Conservation (phyloP, 2,329 filamentous ascomycete species). For the Chaetomiaceae sp. region DNA sequence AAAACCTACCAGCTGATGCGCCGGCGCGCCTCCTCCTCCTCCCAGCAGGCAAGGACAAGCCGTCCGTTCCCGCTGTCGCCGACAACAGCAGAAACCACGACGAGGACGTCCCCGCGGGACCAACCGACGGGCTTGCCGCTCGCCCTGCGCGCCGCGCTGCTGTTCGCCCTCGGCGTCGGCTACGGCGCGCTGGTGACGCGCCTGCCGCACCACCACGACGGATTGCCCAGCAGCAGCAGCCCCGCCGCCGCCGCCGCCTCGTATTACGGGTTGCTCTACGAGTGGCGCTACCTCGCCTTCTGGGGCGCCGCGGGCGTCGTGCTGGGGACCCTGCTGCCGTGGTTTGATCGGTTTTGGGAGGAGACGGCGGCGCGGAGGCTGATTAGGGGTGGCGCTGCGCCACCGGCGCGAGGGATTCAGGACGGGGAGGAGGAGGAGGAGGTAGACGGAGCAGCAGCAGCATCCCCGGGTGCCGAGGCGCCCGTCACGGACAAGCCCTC, state of each 20-base stretch:
- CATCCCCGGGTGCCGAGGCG: constrained; percentile 14
- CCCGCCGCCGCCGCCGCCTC: constrained; percentile 25
- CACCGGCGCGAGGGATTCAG: constrained; percentile 1
- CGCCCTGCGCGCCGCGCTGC: constrained; percentile 51
- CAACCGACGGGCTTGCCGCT: constrained; percentile 46
- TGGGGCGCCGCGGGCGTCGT: constrained; percentile 79
- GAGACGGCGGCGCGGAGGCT: constrained; percentile 27
- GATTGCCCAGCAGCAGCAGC: neutral
- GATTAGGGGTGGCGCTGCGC: neutral
- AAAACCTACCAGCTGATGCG: constrained; percentile 40
- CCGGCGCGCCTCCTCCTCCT: constrained; percentile 30
- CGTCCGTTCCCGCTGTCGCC: neutral
- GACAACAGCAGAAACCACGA: constrained; percentile 24
- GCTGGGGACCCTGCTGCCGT: constrained; percentile 74
- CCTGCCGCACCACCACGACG: constrained; percentile 59
- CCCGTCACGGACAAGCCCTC: constrained; percentile 16
- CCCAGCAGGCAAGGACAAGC: neutral
- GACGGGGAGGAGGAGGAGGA: neutral
- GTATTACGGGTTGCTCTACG: constrained; percentile 16
- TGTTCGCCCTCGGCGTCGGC: constrained; percentile 73
- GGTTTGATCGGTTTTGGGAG: constrained; percentile 73
- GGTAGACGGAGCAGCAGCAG: neutral
- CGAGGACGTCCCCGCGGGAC: constrained; percentile 22
- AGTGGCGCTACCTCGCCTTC: constrained; percentile 64
- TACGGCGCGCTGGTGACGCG: constrained; percentile 79